These are phyloP conservation scores for Camellia japonica DNA, from an alignment of 148 eudicot genomes.

Conservation along the genomic window DNA sequence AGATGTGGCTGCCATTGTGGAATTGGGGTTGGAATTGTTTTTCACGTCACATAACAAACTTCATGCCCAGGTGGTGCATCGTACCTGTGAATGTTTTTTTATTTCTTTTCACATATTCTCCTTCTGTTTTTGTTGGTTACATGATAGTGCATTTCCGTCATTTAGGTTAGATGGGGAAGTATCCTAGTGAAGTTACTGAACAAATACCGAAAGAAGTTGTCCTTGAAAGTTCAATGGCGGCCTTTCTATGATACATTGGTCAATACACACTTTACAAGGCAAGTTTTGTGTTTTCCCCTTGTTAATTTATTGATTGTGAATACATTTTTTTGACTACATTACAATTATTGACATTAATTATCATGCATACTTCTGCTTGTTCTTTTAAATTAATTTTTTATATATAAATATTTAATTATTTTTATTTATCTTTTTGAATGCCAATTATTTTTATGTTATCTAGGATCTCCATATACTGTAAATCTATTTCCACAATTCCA, in stretches of 20 bases:
- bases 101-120: background rate
- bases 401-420: too few relatives aligned
- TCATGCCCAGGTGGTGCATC: conserved; percentile 64
- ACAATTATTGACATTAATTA: background rate
- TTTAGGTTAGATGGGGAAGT: conserved; percentile 94
- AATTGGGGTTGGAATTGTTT: conserved; percentile 68
- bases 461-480: background rate
- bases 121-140: conserved; percentile 6
- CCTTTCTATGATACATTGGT: conserved; percentile 84
- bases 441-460: background rate
- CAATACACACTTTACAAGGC: conserved; percentile 85
- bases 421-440: background rate
- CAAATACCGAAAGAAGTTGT: conserved; percentile 78
- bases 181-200: conserved; percentile 70
- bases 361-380: background rate
- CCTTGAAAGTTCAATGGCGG: conserved; percentile 73
- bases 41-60: conserved; percentile 60
- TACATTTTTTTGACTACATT: background rate
- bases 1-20: conserved; percentile 62
- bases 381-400: background rate
- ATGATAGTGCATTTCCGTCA: conserved; percentile 16
- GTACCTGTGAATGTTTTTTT: conserved; percentile 6
- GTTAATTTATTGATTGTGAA: background rate
- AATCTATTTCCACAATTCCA: background rate
- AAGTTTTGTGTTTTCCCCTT: conserved; percentile 11